Base-by-base conservation (phyloP, 768 basidiomycete species). In the Amyloporia xantha region DNA sequence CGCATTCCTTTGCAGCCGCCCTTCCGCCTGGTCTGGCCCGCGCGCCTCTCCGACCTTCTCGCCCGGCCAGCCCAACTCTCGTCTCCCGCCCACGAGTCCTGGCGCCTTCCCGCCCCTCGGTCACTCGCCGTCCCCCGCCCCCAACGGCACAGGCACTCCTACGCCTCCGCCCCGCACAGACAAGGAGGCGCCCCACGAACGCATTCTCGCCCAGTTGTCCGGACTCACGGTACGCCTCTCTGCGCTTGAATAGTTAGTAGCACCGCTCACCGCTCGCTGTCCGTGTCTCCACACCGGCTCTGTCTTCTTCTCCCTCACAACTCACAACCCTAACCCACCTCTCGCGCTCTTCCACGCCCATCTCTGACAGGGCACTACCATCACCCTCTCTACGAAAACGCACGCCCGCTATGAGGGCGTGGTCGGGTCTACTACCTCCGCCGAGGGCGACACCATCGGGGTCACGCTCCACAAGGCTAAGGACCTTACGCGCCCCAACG, bases 391-490 rank as follows among this genome's bases (percentile, higher is more conserved):
- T 20, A 86, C 84, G 39, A 87, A 86, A 75, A 74, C 82, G 12
- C 70, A 73, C 27, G 74, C 79, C 57, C 86, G 86, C 54, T 84
- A 80, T 63, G 86, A 91, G 62, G 89, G 88, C 48, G 79, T 79
- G 54, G 71, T 91, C 49, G 68, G 59, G 12, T 80, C 79, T 21
- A 13, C 41, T n/a, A 83, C 84, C 35, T 63, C 62, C 50, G 68
- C 62, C 19, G 86, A 89, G 59, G 81, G 83, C 40, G 84, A 87
- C 63, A 79, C 77, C 23, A 65, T 71, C 11, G 90, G 89, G 40
- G 78, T 90, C 46, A 81, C 81, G 6, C 75, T 91, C 53, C 84
- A 81, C 61, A 85, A 91, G 64, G 85, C 77, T 60, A 85, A 82
- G 68, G 88, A 91, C 54, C 68, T 90, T 45, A 70, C 77, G 12